A percentile compares a stretch with the other conserved stretches of the same genome.
These are phyloP conservation scores for Penicillium sp. DNA, from an alignment of 2,329 filamentous ascomycete genomes.

Conservation along the genomic window DNA sequence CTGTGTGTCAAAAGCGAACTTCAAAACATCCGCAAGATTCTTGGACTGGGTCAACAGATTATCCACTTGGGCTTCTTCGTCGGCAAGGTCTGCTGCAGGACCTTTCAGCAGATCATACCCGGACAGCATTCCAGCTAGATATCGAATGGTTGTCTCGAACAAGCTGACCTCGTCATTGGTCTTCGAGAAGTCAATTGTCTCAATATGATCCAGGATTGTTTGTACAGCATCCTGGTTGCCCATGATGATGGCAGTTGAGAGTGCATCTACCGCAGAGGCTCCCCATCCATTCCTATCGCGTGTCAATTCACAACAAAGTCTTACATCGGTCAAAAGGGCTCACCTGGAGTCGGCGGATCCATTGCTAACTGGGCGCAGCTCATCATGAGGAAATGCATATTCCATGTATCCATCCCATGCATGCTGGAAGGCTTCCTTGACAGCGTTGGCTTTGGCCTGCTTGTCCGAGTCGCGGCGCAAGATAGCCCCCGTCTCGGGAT, in stretches of 20 bases:
- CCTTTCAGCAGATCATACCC: slow-evolving; percentile 68
- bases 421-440: slow-evolving; percentile 67
- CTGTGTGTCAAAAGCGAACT: slow-evolving; percentile 74
- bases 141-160: slow-evolving; percentile 89
- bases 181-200: slow-evolving; percentile 67
- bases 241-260: slow-evolving; percentile 80
- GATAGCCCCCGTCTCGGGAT: slow-evolving; percentile 13
- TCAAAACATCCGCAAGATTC: slow-evolving; percentile 69
- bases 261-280: slow-evolving; percentile 75
- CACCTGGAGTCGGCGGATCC: slow-evolving; percentile 68
- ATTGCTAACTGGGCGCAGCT: slow-evolving; percentile 68
- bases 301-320: slow-evolving; percentile 1
- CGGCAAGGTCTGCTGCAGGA: slow-evolving; percentile 56
- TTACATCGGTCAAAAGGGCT: slow-evolving; percentile 12
- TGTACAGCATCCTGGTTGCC: slow-evolving; percentile 64
- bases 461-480: slow-evolving; percentile 10
- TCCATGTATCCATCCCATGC: slow-evolving; percentile 72
- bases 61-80: slow-evolving; percentile 52
- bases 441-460: slow-evolving; percentile 53
- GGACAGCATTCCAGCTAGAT: slow-evolving; percentile 76
- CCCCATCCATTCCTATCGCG: slow-evolving; percentile 73
- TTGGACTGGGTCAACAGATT: slow-evolving; percentile 65
- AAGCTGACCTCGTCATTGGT: slow-evolving; percentile 66
- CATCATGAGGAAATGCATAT: slow-evolving; percentile 76
- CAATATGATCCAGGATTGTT: slow-evolving; percentile 69